Evolutionary conservation across 345 rosid species (phyloP).

Genomic region (Boechera divaricarpa): DNA sequence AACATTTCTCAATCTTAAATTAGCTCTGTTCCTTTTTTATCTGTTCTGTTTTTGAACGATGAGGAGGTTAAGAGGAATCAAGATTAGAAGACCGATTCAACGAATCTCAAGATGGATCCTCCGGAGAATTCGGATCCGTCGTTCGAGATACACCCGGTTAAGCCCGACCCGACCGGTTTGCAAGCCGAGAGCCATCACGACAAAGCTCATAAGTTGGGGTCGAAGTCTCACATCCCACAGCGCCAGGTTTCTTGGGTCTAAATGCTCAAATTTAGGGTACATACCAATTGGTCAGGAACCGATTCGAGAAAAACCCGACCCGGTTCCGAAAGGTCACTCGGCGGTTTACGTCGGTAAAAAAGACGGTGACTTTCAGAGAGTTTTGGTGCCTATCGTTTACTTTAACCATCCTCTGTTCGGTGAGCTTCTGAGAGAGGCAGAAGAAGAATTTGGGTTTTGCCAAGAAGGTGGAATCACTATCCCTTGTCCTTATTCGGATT

Average conservation of each 20-base stretch:
- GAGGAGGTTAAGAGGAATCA: slow-evolving; percentile 54
- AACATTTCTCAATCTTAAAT: neutral
- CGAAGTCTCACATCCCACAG: slow-evolving; percentile 59
- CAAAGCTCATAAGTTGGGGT: slow-evolving; percentile 68
- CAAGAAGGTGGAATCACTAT: slow-evolving; percentile 91
- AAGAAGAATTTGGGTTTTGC: slow-evolving; percentile 80
- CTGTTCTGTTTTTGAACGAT: neutral
- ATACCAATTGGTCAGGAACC: slow-evolving; percentile 48
- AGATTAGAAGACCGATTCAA: slow-evolving; percentile 56
- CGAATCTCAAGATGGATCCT: slow-evolving; percentile 63
- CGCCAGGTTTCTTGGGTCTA: slow-evolving; percentile 56
- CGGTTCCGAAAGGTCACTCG: slow-evolving; percentile 81
- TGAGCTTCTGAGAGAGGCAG: slow-evolving; percentile 79
- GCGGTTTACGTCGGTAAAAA: slow-evolving; percentile 84
- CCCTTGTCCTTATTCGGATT: slow-evolving; percentile 84
- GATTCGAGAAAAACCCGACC: slow-evolving; percentile 33
- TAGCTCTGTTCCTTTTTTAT: neutral
- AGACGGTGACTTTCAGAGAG: slow-evolving; percentile 78
- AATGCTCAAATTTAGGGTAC: slow-evolving; percentile 53
- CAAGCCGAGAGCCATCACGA: slow-evolving; percentile 46
- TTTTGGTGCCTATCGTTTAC: slow-evolving; percentile 85
- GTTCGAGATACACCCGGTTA: slow-evolving; percentile 38
- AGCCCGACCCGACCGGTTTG: slow-evolving; percentile 23
- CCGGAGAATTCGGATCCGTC: slow-evolving; percentile 30
- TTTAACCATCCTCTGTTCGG: slow-evolving; percentile 94